Evolutionary conservation across 2,329 filamentous ascomycete genomes (phyloP).

Genomic region (Curvularia sp.): DNA sequence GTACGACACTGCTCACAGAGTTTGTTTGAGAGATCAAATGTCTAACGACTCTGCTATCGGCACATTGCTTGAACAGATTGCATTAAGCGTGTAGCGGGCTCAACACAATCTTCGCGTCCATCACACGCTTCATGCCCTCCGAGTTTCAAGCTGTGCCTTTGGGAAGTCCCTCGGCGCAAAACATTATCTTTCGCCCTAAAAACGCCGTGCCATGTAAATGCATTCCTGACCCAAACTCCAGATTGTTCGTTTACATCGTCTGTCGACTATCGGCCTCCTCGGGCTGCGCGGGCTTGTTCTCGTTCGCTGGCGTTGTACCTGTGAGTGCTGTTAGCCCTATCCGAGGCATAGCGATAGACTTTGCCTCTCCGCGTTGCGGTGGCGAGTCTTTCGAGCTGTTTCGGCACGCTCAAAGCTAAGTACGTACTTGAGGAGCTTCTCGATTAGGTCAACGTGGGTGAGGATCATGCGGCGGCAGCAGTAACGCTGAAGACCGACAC

Average conservation of each 20-base stretch:
- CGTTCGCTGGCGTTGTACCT: constrained; percentile 50
- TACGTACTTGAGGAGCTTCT: constrained; percentile 79
- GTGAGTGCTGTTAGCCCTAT: constrained; percentile 32
- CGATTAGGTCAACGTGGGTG: constrained; percentile 98
- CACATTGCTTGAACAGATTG: neutral
- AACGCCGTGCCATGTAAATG: constrained; percentile 33
- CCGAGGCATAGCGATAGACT: constrained; percentile 17
- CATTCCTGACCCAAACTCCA: constrained; percentile 24
- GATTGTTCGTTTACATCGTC: constrained; percentile 11
- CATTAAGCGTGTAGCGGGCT: neutral
- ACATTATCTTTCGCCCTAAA: constrained; percentile 14
- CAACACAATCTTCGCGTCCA: neutral
- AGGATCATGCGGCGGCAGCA: constrained; percentile 99
- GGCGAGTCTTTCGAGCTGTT: constrained; percentile 14
- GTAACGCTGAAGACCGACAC: constrained; percentile 91
- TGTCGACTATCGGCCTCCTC: constrained; percentile 29
- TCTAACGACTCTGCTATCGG: neutral
- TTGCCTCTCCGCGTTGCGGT: neutral
- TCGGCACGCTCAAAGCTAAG: constrained; percentile 23
- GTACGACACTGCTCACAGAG: neutral
- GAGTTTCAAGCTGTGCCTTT: constrained; percentile 4
- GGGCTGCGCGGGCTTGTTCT: constrained; percentile 43
- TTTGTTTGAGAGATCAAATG: neutral
- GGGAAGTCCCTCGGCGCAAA: constrained; percentile 1
- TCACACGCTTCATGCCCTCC: neutral